Evolutionary conservation across 2,329 filamentous ascomycete species (phyloP), one percentile per base, ranked within the genome.

Genomic region (Alternaria panax): DNA sequence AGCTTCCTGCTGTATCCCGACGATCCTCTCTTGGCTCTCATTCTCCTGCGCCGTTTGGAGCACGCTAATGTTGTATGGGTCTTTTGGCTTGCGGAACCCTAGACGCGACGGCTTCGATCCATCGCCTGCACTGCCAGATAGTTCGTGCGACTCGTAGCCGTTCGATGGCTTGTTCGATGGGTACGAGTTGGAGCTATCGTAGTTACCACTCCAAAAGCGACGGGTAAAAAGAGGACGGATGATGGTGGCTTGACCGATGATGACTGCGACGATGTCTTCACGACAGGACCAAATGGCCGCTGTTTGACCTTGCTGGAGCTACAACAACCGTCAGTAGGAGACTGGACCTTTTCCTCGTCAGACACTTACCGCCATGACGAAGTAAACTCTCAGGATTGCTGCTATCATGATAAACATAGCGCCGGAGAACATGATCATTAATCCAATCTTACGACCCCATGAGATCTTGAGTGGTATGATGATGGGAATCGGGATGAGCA

Each of bases 241-340:
- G 65, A 80, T 76, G 2, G 78, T 76, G 0, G 77, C 73, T 43
- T 80, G 75, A 5, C 75, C 76, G 2, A 79, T 75, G 2, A 79
- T 69, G 38, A 80, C 74, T 4, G 75, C 77, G 7, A 80, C 73
- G n/a, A 76, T 71, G 53, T 78, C 76, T 59, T 80, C 78, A 12
- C 77, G 74, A 25, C 76, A 73, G 4, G 76, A 79, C 79, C 79
- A 80, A 20, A 80, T 71, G 1, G 78, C 78, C 12, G 64, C 62
- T 25, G 57, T 66, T 27, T 62, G 28, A 30, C 63, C 62, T 58
- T 59, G 59, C 54, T 59, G 51, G 24, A 57, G 63, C 63, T 55
- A 14, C 6, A 18, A 7, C 16, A 30, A 30, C 5, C 12, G 51
- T 46, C 8, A 53, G 42, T 14, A 41, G 9, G 8, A 9, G 11